Percentiles rank a stretch among this genome's conserved stretches.
Evolutionary conservation across 176 grass and related monocot species (phyloP).

Genomic region (Phragmites australis): DNA sequence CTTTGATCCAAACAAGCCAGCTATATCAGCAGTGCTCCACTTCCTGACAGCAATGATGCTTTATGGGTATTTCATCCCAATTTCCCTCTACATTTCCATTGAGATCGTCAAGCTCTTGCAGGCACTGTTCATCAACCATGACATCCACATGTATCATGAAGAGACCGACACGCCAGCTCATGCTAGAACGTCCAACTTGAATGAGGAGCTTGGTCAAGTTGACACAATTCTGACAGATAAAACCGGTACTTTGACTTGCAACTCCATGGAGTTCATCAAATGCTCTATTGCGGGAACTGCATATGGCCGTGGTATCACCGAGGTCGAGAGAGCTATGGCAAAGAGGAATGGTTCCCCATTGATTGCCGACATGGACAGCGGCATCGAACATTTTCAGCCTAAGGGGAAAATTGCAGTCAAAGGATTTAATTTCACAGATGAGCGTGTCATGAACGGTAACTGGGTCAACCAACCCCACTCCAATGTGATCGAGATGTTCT

Average conservation of each 20-base stretch:
- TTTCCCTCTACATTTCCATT: constrained; percentile 93
- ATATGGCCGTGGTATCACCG: constrained; percentile 71
- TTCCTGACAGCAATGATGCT: constrained; percentile 87
- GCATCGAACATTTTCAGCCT: not conserved
- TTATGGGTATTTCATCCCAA: constrained; percentile 88
- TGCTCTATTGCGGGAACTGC: constrained; percentile 80
- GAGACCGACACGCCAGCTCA: constrained; percentile 71
- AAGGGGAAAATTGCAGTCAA: constrained; percentile 44
- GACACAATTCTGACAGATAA: constrained; percentile 89
- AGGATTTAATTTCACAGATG: constrained; percentile 87
- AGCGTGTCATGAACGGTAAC: constrained; percentile 73
- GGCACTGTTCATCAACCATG: constrained; percentile 76
- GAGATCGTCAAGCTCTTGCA: constrained; percentile 92
- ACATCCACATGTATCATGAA: constrained; percentile 84
- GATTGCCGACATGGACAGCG: constrained; percentile 28
- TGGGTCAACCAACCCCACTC: constrained; percentile 59
- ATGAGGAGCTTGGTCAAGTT: constrained; percentile 90
- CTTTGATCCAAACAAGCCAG: constrained; percentile 47
- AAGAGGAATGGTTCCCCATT: constrained; percentile 51
- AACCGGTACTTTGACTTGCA: constrained; percentile 89
- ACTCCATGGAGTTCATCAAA: constrained; percentile 98
- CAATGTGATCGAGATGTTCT: constrained; percentile 63
- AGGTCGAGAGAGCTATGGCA: constrained; percentile 80
- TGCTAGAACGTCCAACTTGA: constrained; percentile 90
- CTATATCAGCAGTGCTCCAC: constrained; percentile 50